Percentiles rank a stretch among this genome's conserved stretches.
phyloP scores from a whole-genome alignment of 2,329 filamentous ascomycete species.

The Pseudocercospora fuligena region DNA sequence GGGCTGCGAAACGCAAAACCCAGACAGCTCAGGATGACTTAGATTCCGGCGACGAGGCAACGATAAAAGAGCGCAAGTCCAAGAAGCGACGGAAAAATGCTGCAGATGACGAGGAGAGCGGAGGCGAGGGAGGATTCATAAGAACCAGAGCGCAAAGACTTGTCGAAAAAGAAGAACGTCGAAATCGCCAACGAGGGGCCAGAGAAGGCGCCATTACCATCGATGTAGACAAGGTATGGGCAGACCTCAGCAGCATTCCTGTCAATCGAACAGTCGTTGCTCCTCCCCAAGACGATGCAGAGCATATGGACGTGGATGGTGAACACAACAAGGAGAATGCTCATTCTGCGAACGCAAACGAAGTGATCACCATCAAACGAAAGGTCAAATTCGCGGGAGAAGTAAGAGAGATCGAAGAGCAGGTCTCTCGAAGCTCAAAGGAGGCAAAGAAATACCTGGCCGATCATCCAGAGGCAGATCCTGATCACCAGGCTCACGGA shows the following conservation, averaged over 20 bases:
- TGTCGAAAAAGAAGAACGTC: slow-evolving; percentile 55
- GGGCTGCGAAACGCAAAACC: slow-evolving; percentile 47
- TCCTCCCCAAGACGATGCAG: slow-evolving; percentile 19
- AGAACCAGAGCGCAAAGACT: slow-evolving; percentile 59
- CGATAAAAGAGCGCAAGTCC: slow-evolving; percentile 54
- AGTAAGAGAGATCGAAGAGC: slow-evolving; percentile 58
- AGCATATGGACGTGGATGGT: slow-evolving; percentile 30
- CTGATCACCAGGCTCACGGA: slow-evolving; percentile 32
- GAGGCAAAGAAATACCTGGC: slow-evolving; percentile 60
- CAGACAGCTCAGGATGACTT: slow-evolving; percentile 44
- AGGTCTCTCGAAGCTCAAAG: slow-evolving; percentile 58
- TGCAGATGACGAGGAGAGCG: slow-evolving; percentile 41
- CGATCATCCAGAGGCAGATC: slow-evolving; percentile 45
- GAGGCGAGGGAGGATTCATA: slow-evolving; percentile 56
- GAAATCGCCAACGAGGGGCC: slow-evolving; percentile 50
- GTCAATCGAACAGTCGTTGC: slow-evolving; percentile 33
- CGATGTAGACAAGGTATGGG: slow-evolving; percentile 61
- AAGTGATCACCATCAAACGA: slow-evolving; percentile 60
- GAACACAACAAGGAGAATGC: slow-evolving; percentile 33
- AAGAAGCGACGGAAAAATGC: slow-evolving; percentile 46
- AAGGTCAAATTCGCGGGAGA: slow-evolving; percentile 64
- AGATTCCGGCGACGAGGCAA: slow-evolving; percentile 62
- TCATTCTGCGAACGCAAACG: slow-evolving; percentile 38
- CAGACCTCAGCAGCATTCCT: slow-evolving; percentile 51
- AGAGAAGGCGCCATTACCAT: slow-evolving; percentile 55